phyloP scores from a whole-genome alignment of 179 eudicot species.

The Silene coronaria region DNA sequence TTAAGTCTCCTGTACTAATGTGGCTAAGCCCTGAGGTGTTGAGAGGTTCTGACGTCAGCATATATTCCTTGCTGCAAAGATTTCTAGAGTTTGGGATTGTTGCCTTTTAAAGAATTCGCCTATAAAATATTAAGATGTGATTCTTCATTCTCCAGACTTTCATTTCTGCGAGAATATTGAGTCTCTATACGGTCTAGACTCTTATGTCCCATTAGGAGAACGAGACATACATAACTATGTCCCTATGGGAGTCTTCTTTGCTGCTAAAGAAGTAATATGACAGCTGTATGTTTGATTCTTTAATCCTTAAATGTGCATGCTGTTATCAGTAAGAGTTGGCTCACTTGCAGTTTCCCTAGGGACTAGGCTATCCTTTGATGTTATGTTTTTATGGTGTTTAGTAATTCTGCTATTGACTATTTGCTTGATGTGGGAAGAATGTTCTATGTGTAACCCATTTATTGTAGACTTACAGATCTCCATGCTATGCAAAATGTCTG shows the following conservation, averaged over 20 bases:
- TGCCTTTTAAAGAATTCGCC: background rate
- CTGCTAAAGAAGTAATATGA: background rate
- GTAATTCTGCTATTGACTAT: background rate
- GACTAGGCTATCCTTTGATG: too few relatives aligned
- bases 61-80: background rate
- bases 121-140: too few relatives aligned
- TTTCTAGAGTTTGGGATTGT: background rate
- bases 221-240: background rate
- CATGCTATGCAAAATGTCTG: too few relatives aligned
- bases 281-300: background rate
- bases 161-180: background rate
- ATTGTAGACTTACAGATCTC: background rate
- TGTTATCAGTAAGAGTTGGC: too few relatives aligned
- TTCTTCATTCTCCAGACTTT: too few relatives aligned
- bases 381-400: background rate
- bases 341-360: too few relatives aligned
- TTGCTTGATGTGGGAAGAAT: background rate
- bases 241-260: background rate
- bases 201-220: background rate
- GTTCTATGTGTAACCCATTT: background rate
- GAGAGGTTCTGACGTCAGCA: too few relatives aligned
- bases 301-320: too few relatives aligned
- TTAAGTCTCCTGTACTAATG: background rate
- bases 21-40: background rate
- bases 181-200: background rate